A percentile compares a stretch with the other conserved stretches of the same genome.
Conservation (phyloP, 2,329 filamentous ascomycete species). For the Chaetothyriales sp. region DNA sequence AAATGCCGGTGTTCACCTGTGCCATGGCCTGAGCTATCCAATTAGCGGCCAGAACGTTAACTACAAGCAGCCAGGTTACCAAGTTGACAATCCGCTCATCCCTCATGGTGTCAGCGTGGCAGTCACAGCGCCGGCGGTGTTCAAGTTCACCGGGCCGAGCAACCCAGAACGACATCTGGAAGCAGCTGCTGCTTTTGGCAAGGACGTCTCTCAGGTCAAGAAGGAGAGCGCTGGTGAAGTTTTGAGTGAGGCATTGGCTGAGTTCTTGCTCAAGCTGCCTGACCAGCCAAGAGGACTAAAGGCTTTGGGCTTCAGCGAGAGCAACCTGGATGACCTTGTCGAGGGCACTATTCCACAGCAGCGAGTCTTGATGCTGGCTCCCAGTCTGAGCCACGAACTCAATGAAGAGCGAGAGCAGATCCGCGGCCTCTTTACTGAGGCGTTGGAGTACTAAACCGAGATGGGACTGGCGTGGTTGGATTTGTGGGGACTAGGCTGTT, state of each 20-base stretch:
- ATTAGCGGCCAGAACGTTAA: conserved; percentile 89
- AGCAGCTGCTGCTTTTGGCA: conserved; percentile 79
- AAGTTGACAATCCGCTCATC: conserved; percentile 62
- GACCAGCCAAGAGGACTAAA: conserved; percentile 82
- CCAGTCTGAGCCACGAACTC: conserved; percentile 56
- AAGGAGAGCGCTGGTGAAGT: conserved; percentile 79
- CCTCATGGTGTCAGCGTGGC: conserved; percentile 93
- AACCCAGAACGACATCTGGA: conserved; percentile 85
- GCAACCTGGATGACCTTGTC: conserved; percentile 68
- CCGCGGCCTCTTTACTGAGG: conserved; percentile 50
- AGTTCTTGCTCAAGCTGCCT: conserved; percentile 69
- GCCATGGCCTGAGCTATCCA: conserved; percentile 90
- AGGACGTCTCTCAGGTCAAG: conserved; percentile 77
- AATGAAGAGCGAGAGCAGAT: conserved; percentile 58
- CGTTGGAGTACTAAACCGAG: conserved; percentile 35
- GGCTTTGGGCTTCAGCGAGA: conserved; percentile 60
- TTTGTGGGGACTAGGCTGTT: background rate
- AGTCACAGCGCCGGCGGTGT: conserved; percentile 83
- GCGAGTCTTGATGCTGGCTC: conserved; percentile 80
- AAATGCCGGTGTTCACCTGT: conserved; percentile 87
- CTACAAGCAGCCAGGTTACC: conserved; percentile 80
- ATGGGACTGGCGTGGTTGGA: background rate
- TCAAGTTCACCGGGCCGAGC: conserved; percentile 77
- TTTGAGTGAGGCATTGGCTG: conserved; percentile 62
- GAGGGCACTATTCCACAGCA: conserved; percentile 90